phyloP scores from a whole-genome alignment of 306 rosid genomes.

The Vicia faba region DNA sequence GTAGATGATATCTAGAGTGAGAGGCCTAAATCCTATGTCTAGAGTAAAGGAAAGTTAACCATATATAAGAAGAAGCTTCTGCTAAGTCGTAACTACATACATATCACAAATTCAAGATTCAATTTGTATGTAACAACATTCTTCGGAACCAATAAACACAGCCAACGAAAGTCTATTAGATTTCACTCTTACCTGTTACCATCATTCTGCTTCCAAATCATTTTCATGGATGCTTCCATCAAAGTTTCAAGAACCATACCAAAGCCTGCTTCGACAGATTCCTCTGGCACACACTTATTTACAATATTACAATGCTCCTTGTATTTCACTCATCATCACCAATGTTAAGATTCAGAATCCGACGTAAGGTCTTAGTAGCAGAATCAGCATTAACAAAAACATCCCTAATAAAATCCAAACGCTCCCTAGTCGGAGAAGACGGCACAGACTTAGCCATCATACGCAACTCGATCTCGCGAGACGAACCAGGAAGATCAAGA shows the following conservation, averaged over 20 bases:
- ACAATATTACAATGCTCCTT: slow-evolving; percentile 49
- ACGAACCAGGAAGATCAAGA: slow-evolving; percentile 56
- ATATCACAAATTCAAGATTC: slow-evolving; percentile 28
- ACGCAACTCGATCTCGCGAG: slow-evolving; percentile 47
- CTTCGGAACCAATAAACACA: slow-evolving; percentile 39
- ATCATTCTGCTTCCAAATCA: slow-evolving; percentile 41
- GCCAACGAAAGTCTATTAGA: slow-evolving; percentile 38
- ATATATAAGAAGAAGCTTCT: slow-evolving; percentile 29
- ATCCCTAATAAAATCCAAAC: slow-evolving; percentile 41
- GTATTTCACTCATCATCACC: slow-evolving; percentile 47
- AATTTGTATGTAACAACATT: slow-evolving; percentile 36
- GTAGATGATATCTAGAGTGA: too few relatives aligned
- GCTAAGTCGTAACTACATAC: slow-evolving; percentile 3
- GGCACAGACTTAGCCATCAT: slow-evolving; percentile 69
- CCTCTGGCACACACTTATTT: slow-evolving; percentile 42
- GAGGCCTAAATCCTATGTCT: too few relatives aligned
- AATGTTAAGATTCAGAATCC: slow-evolving; percentile 73
- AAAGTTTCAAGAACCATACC: slow-evolving; percentile 4
- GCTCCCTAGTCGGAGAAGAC: slow-evolving; percentile 56
- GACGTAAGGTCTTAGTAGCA: slow-evolving; percentile 66
- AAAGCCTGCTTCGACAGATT: slow-evolving; percentile 26
- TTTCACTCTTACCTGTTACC: slow-evolving; percentile 32
- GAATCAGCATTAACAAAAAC: slow-evolving; percentile 54
- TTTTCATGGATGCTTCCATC: slow-evolving; percentile 36
- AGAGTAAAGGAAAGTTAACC: slow-evolving; percentile 35